These are phyloP conservation scores for Dendrobium chrysotoxum DNA, from an alignment of 106 monocot species.

Conservation along the genomic window DNA sequence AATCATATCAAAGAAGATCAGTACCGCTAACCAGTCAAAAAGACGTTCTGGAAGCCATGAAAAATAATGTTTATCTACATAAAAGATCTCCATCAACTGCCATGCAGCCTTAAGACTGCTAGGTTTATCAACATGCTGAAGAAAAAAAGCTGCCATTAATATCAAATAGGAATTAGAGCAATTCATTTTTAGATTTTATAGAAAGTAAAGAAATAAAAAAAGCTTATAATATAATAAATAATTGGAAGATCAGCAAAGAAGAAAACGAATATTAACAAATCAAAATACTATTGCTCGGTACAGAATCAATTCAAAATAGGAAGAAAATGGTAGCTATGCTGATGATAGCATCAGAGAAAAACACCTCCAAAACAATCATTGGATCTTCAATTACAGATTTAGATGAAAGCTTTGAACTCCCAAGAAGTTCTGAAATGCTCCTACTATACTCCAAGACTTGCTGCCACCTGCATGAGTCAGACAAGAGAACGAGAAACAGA, in stretches of 20 bases:
- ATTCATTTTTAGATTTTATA: background rate
- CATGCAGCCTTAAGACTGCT: slow-evolving; percentile 76
- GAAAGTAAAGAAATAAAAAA: background rate
- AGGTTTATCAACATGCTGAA: slow-evolving; percentile 43
- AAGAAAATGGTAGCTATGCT: background rate
- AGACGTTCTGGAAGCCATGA: slow-evolving; percentile 82
- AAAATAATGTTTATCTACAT: slow-evolving; percentile 66
- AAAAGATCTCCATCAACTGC: slow-evolving; percentile 85
- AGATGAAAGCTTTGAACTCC: slow-evolving; percentile 16
- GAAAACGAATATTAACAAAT: background rate
- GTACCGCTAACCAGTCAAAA: slow-evolving; percentile 96
- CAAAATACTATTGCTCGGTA: background rate
- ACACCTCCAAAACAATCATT: slow-evolving; percentile 50
- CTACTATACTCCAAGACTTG: slow-evolving; percentile 75
- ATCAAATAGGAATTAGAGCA: background rate
- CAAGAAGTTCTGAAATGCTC: slow-evolving; percentile 58
- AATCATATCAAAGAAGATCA: slow-evolving; percentile 24
- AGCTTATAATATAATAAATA: background rate
- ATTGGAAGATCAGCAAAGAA: background rate
- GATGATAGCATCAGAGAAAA: background rate
- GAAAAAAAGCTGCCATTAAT: background rate
- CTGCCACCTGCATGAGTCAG: slow-evolving; percentile 47
- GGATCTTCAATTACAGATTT: slow-evolving; percentile 53
- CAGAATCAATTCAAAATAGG: background rate
- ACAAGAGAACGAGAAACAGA: background rate